Conservation (phyloP, 163 green algal species). For the Coccomyxa subellipsoidea region DNA sequence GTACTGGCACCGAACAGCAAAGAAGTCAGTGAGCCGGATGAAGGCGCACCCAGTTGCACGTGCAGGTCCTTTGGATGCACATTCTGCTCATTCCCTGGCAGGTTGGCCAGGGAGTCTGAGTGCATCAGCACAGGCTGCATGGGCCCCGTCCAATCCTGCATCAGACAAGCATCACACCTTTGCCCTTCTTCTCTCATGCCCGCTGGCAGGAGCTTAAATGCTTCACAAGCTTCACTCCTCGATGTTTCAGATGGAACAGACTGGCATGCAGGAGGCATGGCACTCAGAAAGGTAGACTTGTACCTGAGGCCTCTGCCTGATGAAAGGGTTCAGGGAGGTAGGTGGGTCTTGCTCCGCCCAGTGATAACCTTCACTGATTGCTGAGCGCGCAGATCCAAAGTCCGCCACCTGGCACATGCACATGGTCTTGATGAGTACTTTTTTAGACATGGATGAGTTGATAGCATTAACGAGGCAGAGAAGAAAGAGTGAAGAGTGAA, state of each 20-base stretch:
- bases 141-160: not conserved
- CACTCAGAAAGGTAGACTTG: not conserved
- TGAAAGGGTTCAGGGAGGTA: not conserved
- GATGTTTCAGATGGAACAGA: not conserved
- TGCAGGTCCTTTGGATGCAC: not conserved
- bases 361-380: constrained; percentile 35
- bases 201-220: too few relatives aligned
- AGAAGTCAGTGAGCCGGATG: not conserved
- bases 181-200: too few relatives aligned
- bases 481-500: not conserved
- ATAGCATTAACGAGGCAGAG: too few relatives aligned
- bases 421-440: too few relatives aligned
- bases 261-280: not conserved
- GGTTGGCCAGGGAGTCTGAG: not conserved
- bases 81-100: not conserved
- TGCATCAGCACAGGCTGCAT: not conserved
- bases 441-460: not conserved
- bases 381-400: constrained; percentile 66
- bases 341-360: constrained; percentile 34
- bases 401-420: constrained; percentile 56
- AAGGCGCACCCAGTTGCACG: not conserved
- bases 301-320: not conserved
- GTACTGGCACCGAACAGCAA: too few relatives aligned
- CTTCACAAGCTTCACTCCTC: not conserved
- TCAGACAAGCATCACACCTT: not conserved